Base-by-base conservation (phyloP, 176 grass and related monocot genomes). In the Poa pratensis region DNA sequence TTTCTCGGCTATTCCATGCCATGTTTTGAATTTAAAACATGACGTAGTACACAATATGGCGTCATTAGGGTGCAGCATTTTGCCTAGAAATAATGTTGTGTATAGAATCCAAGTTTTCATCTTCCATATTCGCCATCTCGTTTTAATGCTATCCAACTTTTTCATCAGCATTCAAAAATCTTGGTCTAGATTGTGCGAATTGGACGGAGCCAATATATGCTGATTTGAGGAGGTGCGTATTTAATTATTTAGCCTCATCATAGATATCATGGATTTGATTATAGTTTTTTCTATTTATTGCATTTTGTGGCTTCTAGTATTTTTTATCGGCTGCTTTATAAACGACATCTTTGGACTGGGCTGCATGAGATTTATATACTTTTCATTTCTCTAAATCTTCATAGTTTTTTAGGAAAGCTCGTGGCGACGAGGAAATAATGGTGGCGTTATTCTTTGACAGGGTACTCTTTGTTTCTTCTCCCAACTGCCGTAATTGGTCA, bases 171-270 rank as follows among this genome's bases (percentile, higher is more conserved):
- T 95, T 98, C 94, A 87, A 89, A 80, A 95, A 87, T 69, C 86
- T 98, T 54, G 96, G 93, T 40, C 76, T 98, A 68, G 96, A 98
- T 88, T 98, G 96, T 89, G 96, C 96, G 48, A 98, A 92, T 89
- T 98, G 93, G 96, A 93, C 91, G 57, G 91, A 94, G 69, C 93
- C 93, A 52, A 90, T 98, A 92, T 95, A 95, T 89, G 79, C 85
- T 78, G 96, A 98, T 83, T 85, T 98, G 61, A 67, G 89, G 66
- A 95, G 93, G 93, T 98, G 51, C 13, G 51, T 87, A 77, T 71
- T 54, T 11, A 80, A 37, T 57, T 83, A 15, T 85, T 69, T 84
- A 74, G 10, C 43, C 69, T 68, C 22, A 6, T 53, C 6, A 14
- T 12, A 16, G 73, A 45, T 39, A 77, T 84, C 37, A 64, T 13